Conservation (phyloP, 768 basidiomycete species). For the Exidia glandulosa region DNA sequence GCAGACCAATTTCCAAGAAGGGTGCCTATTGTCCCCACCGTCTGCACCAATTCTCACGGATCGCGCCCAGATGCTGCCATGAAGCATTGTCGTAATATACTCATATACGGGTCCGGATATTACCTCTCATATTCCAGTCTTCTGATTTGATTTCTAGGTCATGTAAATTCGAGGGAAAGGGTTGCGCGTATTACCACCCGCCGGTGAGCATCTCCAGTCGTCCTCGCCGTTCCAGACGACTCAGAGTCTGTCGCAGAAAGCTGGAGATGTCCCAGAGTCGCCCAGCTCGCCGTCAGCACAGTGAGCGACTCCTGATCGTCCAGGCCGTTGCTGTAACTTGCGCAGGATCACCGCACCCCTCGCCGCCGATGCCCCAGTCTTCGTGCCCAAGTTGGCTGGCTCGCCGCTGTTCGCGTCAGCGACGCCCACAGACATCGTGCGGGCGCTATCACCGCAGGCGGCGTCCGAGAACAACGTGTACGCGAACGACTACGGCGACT, state of each 20-base stretch:
- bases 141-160: constrained; percentile 30
- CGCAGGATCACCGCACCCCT: too few species aligned
- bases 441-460: constrained; percentile 13
- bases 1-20: neutral
- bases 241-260: too few species aligned
- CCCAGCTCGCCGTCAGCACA: too few species aligned
- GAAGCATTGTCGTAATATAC: constrained; percentile 81
- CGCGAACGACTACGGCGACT: neutral
- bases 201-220: constrained; percentile 32
- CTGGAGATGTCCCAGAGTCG: too few species aligned
- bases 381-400: constrained; percentile 51
- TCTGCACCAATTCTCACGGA: neutral
- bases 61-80: constrained; percentile 45
- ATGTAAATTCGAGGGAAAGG: constrained; percentile 80
- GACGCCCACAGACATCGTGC: constrained; percentile 12
- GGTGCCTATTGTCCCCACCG: neutral
- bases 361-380: constrained; percentile 38
- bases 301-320: too few species aligned
- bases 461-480: constrained; percentile 13
- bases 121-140: neutral
- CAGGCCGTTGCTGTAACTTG: too few species aligned
- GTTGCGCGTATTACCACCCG: constrained; percentile 77
- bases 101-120: constrained; percentile 73
- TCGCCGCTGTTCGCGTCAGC: constrained; percentile 20
- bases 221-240: too few species aligned